Conservation (phyloP, 2,329 filamentous ascomycete species). For the Ceratocystis diversiconidia region DNA sequence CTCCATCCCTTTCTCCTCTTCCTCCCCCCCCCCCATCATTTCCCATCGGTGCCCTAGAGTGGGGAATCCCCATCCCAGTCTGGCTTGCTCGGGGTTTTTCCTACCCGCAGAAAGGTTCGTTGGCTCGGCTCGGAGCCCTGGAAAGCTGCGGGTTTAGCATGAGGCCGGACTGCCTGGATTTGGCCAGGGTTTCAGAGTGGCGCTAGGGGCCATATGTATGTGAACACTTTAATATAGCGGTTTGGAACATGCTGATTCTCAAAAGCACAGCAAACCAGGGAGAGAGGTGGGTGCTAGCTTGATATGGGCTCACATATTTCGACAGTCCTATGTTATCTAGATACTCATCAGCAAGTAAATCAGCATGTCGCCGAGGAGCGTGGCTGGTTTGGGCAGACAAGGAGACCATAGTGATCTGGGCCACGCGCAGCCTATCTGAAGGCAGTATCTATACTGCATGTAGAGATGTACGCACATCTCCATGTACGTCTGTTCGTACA, state of each 20-base stretch:
- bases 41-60: too few species aligned
- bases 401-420: too few species aligned
- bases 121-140: background rate
- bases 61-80: background rate
- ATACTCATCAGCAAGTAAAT: too few species aligned
- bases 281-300: background rate
- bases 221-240: background rate
- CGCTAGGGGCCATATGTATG: background rate
- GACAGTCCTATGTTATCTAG: too few species aligned
- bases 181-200: background rate
- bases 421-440: too few species aligned
- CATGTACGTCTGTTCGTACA: background rate
- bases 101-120: background rate
- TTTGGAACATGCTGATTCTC: background rate
- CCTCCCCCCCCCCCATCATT: background rate
- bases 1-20: background rate
- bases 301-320: too few species aligned
- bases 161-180: background rate
- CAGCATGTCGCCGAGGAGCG: too few species aligned
- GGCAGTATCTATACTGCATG: too few species aligned
- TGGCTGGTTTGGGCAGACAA: too few species aligned
- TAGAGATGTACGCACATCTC: background rate
- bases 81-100: background rate
- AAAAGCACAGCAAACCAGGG: background rate
- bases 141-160: background rate